Percentiles rank a stretch among this genome's conserved stretches.
Conservation (phyloP, 345 rosid species). For the Acer saccharum region DNA sequence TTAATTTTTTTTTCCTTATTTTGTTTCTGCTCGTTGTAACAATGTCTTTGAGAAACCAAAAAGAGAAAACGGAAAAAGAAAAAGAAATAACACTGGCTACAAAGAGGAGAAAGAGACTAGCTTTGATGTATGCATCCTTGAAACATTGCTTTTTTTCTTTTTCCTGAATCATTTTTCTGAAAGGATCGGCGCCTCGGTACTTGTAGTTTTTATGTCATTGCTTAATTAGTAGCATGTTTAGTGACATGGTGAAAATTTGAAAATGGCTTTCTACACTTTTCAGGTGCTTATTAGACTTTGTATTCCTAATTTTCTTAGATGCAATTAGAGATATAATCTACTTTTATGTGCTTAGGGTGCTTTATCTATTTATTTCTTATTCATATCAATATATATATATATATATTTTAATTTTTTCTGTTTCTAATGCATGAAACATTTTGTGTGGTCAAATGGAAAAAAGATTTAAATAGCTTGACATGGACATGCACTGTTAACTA, state of each 20-base stretch:
- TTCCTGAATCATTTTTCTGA: constrained; percentile 4
- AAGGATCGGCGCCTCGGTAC: neutral
- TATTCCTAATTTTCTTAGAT: constrained; percentile 4
- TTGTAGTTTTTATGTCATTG: neutral
- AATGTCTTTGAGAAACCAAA: constrained; percentile 1
- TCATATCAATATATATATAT: no score
- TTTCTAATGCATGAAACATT: no score
- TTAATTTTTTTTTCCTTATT: neutral
- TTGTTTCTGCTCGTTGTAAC: constrained; percentile 16
- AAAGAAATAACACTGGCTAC: neutral
- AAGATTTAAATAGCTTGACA: no score
- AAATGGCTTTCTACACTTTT: neutral
- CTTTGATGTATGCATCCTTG: neutral
- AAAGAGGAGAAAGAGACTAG: constrained; percentile 6
- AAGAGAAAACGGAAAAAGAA: neutral
- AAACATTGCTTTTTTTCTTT: neutral
- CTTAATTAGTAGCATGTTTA: neutral
- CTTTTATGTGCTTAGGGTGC: neutral
- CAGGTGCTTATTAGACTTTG: neutral
- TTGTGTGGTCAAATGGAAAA: no score
- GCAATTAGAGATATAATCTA: neutral
- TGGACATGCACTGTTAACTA: no score
- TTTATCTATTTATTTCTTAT: neutral
- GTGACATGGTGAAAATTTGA: neutral
- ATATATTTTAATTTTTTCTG: no score